Percentiles rank a stretch among this genome's conserved stretches.
Conservation (phyloP, 2,329 filamentous ascomycete species). For the Verticillium nubilum region DNA sequence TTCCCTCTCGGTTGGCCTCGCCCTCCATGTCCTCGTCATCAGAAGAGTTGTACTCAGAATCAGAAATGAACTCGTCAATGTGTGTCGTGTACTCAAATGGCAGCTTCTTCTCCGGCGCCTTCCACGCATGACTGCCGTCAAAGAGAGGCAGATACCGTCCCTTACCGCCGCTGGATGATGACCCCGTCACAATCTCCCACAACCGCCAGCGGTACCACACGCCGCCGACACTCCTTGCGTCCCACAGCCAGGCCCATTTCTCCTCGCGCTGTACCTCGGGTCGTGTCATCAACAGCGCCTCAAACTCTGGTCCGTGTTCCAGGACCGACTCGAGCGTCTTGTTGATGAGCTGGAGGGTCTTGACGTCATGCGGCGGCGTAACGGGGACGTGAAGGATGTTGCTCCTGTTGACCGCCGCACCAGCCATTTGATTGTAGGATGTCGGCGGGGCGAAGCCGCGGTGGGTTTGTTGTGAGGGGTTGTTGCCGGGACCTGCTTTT, state of each 20-base stretch:
- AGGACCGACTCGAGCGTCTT: constrained; percentile 78
- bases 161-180: constrained; percentile 37
- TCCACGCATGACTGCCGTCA: constrained; percentile 73
- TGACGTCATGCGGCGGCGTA: constrained; percentile 69
- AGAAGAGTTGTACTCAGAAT: constrained; percentile 80
- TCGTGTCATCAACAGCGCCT: constrained; percentile 84
- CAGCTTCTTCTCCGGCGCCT: constrained; percentile 65
- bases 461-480: constrained; percentile 37
- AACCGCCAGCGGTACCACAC: constrained; percentile 91
- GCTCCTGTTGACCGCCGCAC: constrained; percentile 34
- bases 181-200: constrained; percentile 77
- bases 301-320: constrained; percentile 78
- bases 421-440: constrained; percentile 50
- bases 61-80: constrained; percentile 74
- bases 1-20: constrained; percentile 43
- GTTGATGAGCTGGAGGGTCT: constrained; percentile 78
- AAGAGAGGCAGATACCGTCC: constrained; percentile 62
- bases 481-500: constrained; percentile 23
- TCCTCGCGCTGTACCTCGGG: constrained; percentile 80
- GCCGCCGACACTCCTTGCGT: constrained; percentile 70
- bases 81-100: constrained; percentile 74
- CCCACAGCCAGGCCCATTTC: constrained; percentile 92
- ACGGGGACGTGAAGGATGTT: constrained; percentile 64
- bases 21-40: constrained; percentile 73
- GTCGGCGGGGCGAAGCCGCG: constrained; percentile 72